Conservation (phyloP, 306 rosid genomes). For the Hippophae tibetana region DNA sequence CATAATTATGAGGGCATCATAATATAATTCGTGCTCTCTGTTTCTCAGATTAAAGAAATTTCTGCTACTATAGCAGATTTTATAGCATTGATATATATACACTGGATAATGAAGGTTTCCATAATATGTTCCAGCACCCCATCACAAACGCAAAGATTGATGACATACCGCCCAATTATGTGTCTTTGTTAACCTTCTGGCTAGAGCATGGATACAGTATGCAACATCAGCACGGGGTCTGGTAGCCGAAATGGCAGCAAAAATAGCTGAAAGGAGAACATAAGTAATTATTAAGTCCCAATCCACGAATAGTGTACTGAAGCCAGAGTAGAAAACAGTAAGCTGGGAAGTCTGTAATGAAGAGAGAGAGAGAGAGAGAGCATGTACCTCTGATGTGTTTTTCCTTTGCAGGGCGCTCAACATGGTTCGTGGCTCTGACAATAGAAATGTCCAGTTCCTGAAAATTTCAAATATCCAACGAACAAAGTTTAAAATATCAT, state of each 20-base stretch:
- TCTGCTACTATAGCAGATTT: too few species aligned
- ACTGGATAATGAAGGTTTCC: too few species aligned
- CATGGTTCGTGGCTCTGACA: constrained; percentile 89
- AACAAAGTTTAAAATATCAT: constrained; percentile 12
- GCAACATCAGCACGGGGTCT: constrained; percentile 99
- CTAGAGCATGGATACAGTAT: constrained; percentile 93
- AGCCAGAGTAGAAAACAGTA: neutral
- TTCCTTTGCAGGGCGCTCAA: constrained; percentile 88
- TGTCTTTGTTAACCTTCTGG: constrained; percentile 81
- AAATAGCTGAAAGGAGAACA: constrained; percentile 60
- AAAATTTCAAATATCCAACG: constrained; percentile 18
- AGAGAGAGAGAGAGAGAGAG: constrained; percentile 6
- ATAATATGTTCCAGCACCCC: neutral
- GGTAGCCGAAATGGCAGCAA: constrained; percentile 92
- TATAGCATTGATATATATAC: too few species aligned
- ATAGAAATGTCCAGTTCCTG: constrained; percentile 96
- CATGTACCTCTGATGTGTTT: constrained; percentile 72
- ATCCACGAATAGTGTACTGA: constrained; percentile 15
- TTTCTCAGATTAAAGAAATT: too few species aligned
- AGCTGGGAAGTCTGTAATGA: constrained; percentile 1
- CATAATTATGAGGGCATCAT: too few species aligned
- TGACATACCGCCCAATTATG: constrained; percentile 97
- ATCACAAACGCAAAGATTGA: neutral
- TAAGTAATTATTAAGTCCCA: constrained; percentile 16
- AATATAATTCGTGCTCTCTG: too few species aligned